Base-by-base conservation (phyloP, 345 rosid genomes). In the Eucalyptus guilfoylei region DNA sequence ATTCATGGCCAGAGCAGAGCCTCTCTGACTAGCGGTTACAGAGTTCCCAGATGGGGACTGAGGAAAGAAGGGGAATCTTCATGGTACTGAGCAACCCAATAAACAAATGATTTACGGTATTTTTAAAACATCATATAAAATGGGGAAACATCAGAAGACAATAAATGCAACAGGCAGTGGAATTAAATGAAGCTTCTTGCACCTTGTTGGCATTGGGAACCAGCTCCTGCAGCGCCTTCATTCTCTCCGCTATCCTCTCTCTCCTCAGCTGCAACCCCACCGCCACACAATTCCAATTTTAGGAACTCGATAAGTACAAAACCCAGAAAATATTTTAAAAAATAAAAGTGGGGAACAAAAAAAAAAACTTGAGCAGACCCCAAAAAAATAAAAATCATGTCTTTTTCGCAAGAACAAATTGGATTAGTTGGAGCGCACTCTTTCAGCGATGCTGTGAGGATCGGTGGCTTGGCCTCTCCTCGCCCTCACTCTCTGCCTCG, bases 131-230 rank as follows among this genome's bases (percentile, higher is more conserved):
- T 21, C 69, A 60, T 37, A 72, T 14, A 69, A 40, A 37, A 69
- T 69, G 45, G 47, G 83, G 87, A 21, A 48, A 21, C 69, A 62
- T 45, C 37, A 11, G 49, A 19, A 54, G 54, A 40, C 67, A 12
- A 67, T 80, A 50, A 80, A 44, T 80, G 16, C 34, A 30, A 40
- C 40, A 17, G 34, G 30, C 14, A 26, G 32, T 49, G 50, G 32
- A 26, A 85, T 86, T 91, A 19, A 76, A 76, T 72, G 81, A 34
- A 72, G 81, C 81, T 34, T 64, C 76, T 5, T 0, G 21, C 81
- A 97, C 99, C 99, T 96, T 97, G 94, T 98, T 98, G 92, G 95
- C 98, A 91, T 97, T 98, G 32, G 99, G 99, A 86, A 98, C 99
- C 10, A 98, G 92, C 93, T 97, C 99, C 90, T 98, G 99, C 62